phyloP scores from a whole-genome alignment of 2,329 filamentous ascomycete species.

The Pseudocercospora ulei region DNA sequence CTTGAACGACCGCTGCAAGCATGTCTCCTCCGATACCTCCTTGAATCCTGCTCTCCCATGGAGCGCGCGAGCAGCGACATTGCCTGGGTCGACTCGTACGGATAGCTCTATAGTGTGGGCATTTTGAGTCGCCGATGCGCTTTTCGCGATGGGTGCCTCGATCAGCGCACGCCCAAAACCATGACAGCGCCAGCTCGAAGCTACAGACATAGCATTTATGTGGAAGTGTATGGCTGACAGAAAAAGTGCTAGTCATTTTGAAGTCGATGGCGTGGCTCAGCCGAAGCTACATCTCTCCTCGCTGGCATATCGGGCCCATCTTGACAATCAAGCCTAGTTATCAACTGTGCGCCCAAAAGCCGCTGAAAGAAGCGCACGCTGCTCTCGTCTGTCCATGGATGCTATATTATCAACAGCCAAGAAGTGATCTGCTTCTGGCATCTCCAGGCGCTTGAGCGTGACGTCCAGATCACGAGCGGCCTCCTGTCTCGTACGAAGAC shows the following conservation, averaged over 20 bases:
- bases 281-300: too few relatives aligned
- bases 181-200: slow-evolving; percentile 22
- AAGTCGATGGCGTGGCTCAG: too few relatives aligned
- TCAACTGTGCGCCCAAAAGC: slow-evolving; percentile 20
- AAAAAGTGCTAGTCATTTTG: too few relatives aligned
- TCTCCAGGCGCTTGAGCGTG: slow-evolving; percentile 26
- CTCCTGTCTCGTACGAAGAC: slow-evolving; percentile 29
- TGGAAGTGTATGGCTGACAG: slow-evolving; percentile 23
- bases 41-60: slow-evolving; percentile 30
- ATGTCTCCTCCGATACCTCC: slow-evolving; percentile 22
- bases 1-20: slow-evolving; percentile 19
- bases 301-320: slow-evolving; percentile 25
- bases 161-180: slow-evolving; percentile 30
- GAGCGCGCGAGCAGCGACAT: slow-evolving; percentile 23
- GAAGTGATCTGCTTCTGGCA: slow-evolving; percentile 26
- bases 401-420: slow-evolving; percentile 18
- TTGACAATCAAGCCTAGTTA: slow-evolving; percentile 29
- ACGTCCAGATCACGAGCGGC: slow-evolving; percentile 17
- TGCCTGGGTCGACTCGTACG: slow-evolving; percentile 27
- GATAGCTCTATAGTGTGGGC: slow-evolving; percentile 14
- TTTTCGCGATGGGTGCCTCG: slow-evolving; percentile 24
- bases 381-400: background rate
- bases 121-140: slow-evolving; percentile 5
- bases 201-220: slow-evolving; percentile 31
- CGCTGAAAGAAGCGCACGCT: slow-evolving; percentile 5